Evolutionary conservation across 352 stramenopile species (phyloP).

Genomic region (Pythium aphanidermatum): DNA sequence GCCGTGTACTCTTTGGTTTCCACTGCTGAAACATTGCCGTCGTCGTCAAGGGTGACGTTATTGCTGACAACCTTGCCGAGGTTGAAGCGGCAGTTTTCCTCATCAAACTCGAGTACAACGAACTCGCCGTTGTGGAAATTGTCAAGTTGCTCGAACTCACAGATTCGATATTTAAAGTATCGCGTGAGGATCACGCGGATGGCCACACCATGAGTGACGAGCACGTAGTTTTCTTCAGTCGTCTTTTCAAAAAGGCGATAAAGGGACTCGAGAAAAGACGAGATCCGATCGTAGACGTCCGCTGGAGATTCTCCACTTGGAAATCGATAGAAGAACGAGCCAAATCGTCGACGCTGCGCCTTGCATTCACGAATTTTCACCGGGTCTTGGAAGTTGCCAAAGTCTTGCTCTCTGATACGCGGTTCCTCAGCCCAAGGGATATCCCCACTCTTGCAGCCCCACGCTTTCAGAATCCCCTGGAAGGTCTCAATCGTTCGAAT

Average conservation of each 20-base stretch:
- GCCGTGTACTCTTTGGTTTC: conserved; percentile 40
- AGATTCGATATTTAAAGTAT: conserved; percentile 86
- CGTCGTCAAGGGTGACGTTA: conserved; percentile 35
- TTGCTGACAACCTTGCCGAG: conserved; percentile 67
- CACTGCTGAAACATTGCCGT: conserved; percentile 27
- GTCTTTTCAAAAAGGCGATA: conserved; percentile 82
- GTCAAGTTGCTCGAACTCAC: conserved; percentile 78
- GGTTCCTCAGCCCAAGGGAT: conserved; percentile 81
- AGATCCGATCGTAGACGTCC: conserved; percentile 87
- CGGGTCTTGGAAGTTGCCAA: conserved; percentile 87
- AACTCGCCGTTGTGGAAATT: conserved; percentile 86
- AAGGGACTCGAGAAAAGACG: conserved; percentile 83
- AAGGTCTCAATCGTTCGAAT: conserved; percentile 87
- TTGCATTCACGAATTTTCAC: conserved; percentile 81
- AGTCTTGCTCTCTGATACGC: conserved; percentile 86
- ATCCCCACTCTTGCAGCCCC: conserved; percentile 37
- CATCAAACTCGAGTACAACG: conserved; percentile 72
- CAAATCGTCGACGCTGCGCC: conserved; percentile 63
- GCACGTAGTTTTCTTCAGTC: conserved; percentile 73
- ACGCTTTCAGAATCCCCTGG: conserved; percentile 67
- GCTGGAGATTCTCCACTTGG: conserved; percentile 82
- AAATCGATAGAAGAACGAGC: conserved; percentile 88
- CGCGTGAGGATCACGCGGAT: conserved; percentile 86
- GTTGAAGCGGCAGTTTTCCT: conserved; percentile 46
- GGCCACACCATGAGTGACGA: conserved; percentile 84